Evolutionary conservation across 75 land plant species (phyloP), one percentile per base, ranked within the genome.

Genomic region (Chamaecyparis obtusa): DNA sequence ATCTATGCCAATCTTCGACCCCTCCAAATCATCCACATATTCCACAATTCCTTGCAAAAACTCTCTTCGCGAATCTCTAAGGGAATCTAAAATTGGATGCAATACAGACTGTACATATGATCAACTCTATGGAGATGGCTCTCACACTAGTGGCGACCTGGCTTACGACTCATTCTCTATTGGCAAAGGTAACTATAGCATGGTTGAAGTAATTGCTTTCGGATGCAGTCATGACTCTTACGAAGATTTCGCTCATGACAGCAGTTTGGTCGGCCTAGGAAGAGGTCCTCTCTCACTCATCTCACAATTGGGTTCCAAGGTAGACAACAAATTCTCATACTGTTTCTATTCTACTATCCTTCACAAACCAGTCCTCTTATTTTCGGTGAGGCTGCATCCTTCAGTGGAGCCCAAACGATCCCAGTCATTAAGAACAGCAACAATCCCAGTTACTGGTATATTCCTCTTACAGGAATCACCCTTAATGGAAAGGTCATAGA

Each of bases 41-140:
- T 16, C 21, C 24, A 55, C 10, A 19, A 9, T 81, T 44, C 19
- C 88, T 16, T 87, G 86, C 60, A 24, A n/a, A 6, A 15, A 46
- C 2, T 9, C 1, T 60, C 13, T 6, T 67, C 21, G 79, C n/a
- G 5, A 9, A 1, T n/a, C n/a, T 19, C 27, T 67, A 27, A 30
- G 4, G 0, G 0, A 0, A 6, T 16, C 24, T 13, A 15, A 16
- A 56, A 39, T 6, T 1, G 35, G 86, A 6, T 37, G 83, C 35
- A 37, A 46, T 56, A 21, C 72, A 14, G 48, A 71, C 44, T 91
- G 91, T 74, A 56, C 51, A 9, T 91, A 87, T 85, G 30, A 43
- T 14, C 89, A 91, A 64, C 21, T 21, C 14, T 91, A 91, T 86
- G 91, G 92, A 14, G 92, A 91, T 74, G 84, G 77, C 0, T 91